phyloP scores from a whole-genome alignment of 1,139 yeast species.

The Nakaseomyces kungkrabaensis region DNA sequence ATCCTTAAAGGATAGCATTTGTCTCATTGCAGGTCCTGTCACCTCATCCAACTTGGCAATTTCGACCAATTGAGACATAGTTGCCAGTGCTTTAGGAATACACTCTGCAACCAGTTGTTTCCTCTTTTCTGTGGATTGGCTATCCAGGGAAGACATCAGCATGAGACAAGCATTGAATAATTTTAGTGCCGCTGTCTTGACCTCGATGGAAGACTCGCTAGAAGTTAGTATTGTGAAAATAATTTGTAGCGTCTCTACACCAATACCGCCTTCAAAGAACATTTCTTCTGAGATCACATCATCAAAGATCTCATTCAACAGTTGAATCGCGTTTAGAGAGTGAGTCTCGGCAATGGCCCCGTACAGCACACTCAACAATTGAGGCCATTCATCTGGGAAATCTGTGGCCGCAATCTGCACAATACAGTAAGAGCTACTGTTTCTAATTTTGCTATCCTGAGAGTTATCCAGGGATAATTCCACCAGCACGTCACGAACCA shows the following conservation, averaged over 20 bases:
- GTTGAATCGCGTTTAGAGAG: constrained; percentile 54
- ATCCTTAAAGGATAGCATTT: constrained; percentile 12
- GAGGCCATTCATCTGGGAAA: constrained; percentile 95
- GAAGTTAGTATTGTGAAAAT: constrained; percentile 35
- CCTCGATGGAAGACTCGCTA: constrained; percentile 28
- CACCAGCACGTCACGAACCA: constrained; percentile 42
- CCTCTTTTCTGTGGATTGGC: constrained; percentile 23
- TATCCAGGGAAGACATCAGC: constrained; percentile 47
- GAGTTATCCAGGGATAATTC: constrained; percentile 39
- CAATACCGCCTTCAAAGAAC: constrained; percentile 69
- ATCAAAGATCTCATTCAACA: constrained; percentile 71
- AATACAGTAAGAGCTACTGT: constrained; percentile 61
- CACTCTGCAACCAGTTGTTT: constrained; percentile 11
- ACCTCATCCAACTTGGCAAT: constrained; percentile 5
- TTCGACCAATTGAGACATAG: constrained; percentile 12
- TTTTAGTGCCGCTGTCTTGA: constrained; percentile 42
- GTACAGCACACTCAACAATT: constrained; percentile 44
- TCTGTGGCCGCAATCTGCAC: constrained; percentile 84
- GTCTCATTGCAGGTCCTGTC: constrained; percentile 4
- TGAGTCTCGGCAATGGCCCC: constrained; percentile 32
- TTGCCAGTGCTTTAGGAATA: constrained; percentile 11
- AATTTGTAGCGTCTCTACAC: constrained; percentile 41
- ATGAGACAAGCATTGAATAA: constrained; percentile 45
- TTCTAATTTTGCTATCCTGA: constrained; percentile 51
- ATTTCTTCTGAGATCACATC: constrained; percentile 81